Conservation (phyloP, 2,329 filamentous ascomycete genomes). For the Pseudocercospora musae region DNA sequence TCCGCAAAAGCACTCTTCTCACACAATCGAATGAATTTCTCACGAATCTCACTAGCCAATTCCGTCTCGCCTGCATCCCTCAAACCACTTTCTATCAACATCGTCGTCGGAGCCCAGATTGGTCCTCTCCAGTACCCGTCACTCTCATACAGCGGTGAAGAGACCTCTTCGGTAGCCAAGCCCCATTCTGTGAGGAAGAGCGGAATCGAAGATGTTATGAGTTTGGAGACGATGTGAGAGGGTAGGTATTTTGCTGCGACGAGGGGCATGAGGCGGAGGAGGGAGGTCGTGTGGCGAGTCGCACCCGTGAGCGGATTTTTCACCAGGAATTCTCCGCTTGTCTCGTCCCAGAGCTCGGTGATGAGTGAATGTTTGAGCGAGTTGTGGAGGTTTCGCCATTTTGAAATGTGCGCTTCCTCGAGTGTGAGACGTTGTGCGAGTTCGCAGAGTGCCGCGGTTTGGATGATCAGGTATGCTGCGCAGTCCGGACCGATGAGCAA, state of each 20-base stretch:
- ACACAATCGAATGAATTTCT: background rate
- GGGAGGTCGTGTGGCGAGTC: background rate
- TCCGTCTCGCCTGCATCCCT: background rate
- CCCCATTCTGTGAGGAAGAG: background rate
- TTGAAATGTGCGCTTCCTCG: background rate
- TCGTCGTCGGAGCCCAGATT: background rate
- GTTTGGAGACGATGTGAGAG: background rate
- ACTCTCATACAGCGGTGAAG: background rate
- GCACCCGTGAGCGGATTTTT: background rate
- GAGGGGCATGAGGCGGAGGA: slow-evolving; percentile 1
- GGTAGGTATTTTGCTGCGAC: slow-evolving; percentile 1
- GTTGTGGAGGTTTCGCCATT: background rate
- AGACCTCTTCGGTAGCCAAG: background rate
- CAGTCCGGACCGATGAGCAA: background rate
- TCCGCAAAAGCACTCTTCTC: slow-evolving; percentile 2
- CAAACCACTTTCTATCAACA: background rate
- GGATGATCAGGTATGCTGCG: slow-evolving; percentile 1
- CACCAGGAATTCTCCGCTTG: background rate
- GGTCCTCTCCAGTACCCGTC: slow-evolving; percentile 4
- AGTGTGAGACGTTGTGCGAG: background rate
- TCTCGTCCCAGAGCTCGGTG: background rate
- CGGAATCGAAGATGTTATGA: background rate
- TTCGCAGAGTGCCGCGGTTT: background rate
- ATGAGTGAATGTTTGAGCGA: background rate
- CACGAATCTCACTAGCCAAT: background rate